Conservation (phyloP, 257 asterid genomes). For the Ajuga chamaepitys region DNA sequence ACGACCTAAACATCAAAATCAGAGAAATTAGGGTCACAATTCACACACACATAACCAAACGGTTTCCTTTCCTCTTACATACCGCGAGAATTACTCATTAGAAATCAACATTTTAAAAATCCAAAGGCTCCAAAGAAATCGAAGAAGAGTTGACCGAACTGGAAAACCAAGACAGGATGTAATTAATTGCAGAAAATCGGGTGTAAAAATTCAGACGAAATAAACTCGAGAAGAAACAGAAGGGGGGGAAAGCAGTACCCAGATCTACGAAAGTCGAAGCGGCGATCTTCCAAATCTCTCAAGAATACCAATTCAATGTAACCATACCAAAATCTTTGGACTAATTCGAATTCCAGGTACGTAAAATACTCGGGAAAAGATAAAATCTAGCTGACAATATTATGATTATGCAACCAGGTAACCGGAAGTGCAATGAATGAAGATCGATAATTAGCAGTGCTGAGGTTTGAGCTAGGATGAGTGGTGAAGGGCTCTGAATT, state of each 20-base stretch:
- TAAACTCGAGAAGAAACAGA: background rate
- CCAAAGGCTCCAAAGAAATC: conserved; percentile 10
- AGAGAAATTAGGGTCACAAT: conserved; percentile 5
- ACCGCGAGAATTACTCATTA: background rate
- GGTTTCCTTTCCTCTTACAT: background rate
- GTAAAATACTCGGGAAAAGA: conserved; percentile 1
- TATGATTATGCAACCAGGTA: background rate
- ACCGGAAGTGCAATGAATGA: conserved; percentile 16
- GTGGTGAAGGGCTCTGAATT: conserved; percentile 21
- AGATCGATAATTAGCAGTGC: background rate
- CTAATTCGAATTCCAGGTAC: background rate
- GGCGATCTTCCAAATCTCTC: conserved; percentile 20
- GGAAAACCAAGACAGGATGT: background rate
- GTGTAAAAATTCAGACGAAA: background rate
- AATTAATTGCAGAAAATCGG: conserved; percentile 5
- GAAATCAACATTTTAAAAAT: background rate
- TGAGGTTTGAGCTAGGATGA: conserved; percentile 14
- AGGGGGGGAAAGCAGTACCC: conserved; percentile 25
- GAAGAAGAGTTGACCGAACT: conserved; percentile 19
- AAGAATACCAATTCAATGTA: conserved; percentile 4
- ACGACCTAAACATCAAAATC: background rate
- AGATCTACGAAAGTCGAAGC: conserved; percentile 30
- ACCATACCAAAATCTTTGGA: background rate
- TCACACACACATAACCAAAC: background rate
- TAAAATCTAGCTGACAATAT: background rate